Evolutionary conservation across 2,329 filamentous ascomycete species (phyloP), one percentile per base, ranked within the genome.

Genomic region (Microdochium bolleyi): DNA sequence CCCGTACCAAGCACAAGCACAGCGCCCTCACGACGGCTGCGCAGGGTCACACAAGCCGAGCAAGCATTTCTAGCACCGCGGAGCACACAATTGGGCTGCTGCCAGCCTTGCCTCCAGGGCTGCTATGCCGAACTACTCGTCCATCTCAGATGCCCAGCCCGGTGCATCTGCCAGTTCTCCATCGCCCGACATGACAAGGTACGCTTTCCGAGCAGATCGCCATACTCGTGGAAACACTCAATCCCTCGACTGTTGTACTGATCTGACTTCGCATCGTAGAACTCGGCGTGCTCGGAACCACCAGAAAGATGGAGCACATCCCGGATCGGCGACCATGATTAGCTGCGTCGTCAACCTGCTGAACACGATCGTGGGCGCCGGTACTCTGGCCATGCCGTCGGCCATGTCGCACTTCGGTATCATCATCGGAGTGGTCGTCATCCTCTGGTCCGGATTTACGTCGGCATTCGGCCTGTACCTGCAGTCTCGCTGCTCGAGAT

Each of bases 391-490:
- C 49, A 85, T 96, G 92, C 92, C 92, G n/a, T 85, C 89, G 5
- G 92, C 94, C 48, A 83, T 99, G 71, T 94, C 91, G 14, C 91
- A 96, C 64, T 96, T 97, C 84, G 94, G 94, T 63, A 92, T 99
- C 60, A 75, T 88, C 58, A 79, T 96, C 30, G 94, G 94, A 46
- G 79, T 85, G 32, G 72, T 92, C 52, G 82, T 97, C 46, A 94
- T 99, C 55, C 52, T 96, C 16, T 99, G 94, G 92, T 92, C 92
- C 30, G 94, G 89, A 50, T 66, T 91, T 38, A 94, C 89, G 3
- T 85, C 92, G 22, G 90, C 89, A 49, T 96, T 99, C 63, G 94
- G 94, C 22, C 81, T 99, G 30, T 99, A 97, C 67, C 84, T 99
- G 7, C 94, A 99, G 69, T 87, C 92, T 32, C 84, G 88, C 73